Conservation (phyloP, 1,284 basidiomycete species). For the Ganoderma lucidum region DNA sequence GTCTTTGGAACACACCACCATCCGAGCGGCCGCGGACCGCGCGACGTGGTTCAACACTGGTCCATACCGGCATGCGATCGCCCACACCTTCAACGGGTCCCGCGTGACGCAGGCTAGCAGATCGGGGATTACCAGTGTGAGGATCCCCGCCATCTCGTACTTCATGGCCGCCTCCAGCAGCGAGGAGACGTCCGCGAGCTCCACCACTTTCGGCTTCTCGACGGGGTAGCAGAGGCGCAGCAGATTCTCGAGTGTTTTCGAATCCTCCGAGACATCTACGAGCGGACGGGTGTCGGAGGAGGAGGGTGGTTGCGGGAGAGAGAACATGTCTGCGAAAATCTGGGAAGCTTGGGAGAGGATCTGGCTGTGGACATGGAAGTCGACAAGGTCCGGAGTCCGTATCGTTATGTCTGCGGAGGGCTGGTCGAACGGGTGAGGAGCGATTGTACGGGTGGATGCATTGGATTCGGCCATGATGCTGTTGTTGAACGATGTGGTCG, state of each 20-base stretch:
- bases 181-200: not conserved
- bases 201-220: not conserved
- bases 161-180: slow-evolving; percentile 3
- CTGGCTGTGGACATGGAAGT: slow-evolving; percentile 24
- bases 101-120: not conserved
- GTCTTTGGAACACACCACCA: not conserved
- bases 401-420: slow-evolving; percentile 33
- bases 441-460: not conserved
- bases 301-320: slow-evolving; percentile 16
- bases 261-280: not conserved
- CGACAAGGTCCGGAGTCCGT: slow-evolving; percentile 33
- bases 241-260: not conserved
- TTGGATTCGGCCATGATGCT: not conserved
- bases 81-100: slow-evolving; percentile 7
- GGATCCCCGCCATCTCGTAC: slow-evolving; percentile 8
- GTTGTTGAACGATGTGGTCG: not conserved
- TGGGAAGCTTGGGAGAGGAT: slow-evolving; percentile 35
- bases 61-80: not conserved
- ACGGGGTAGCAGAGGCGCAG: slow-evolving; percentile 11
- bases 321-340: slow-evolving; percentile 27
- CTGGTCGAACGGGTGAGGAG: not conserved
- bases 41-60: not conserved
- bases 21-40: not conserved
- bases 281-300: not conserved
- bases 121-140: not conserved